phyloP scores from a whole-genome alignment of 129 eudicot genomes.

The Flaveria robusta region DNA sequence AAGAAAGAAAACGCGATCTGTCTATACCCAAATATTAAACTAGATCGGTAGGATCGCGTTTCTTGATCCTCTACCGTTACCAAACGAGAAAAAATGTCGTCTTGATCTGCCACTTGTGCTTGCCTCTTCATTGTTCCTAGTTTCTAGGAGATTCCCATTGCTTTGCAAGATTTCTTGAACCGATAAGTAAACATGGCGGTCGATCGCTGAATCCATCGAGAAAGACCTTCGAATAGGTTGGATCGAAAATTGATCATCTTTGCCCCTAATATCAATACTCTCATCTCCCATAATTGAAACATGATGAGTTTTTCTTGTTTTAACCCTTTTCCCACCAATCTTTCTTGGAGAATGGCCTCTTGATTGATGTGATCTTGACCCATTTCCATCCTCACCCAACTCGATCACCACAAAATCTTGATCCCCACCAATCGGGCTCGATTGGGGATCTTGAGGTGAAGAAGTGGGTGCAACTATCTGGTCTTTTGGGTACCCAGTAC shows the following conservation, averaged over 20 bases:
- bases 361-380: constrained; percentile 40
- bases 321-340: constrained; percentile 33
- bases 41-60: constrained; percentile 61
- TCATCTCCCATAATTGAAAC: constrained; percentile 93
- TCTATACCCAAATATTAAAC: constrained; percentile 23
- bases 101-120: constrained; percentile 63
- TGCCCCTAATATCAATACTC: constrained; percentile 49
- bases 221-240: constrained; percentile 77
- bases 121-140: constrained; percentile 51
- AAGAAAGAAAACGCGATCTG: constrained; percentile 17
- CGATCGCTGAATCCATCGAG: constrained; percentile 93
- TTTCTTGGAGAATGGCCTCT: constrained; percentile 54
- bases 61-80: constrained; percentile 76
- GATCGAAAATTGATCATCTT: constrained; percentile 56
- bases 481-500: constrained; percentile 52
- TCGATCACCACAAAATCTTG: constrained; percentile 79
- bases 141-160: constrained; percentile 35
- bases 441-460: constrained; percentile 76
- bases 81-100: constrained; percentile 70
- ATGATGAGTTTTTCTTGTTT: constrained; percentile 53
- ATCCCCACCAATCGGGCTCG: constrained; percentile 43
- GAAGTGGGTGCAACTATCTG: constrained; percentile 73
- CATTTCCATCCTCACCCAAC: constrained; percentile 43
- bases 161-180: constrained; percentile 64
- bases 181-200: constrained; percentile 52